Evolutionary conservation across 202 grass and related monocot species (phyloP).

Genomic region (Cymbopogon flexuosus): DNA sequence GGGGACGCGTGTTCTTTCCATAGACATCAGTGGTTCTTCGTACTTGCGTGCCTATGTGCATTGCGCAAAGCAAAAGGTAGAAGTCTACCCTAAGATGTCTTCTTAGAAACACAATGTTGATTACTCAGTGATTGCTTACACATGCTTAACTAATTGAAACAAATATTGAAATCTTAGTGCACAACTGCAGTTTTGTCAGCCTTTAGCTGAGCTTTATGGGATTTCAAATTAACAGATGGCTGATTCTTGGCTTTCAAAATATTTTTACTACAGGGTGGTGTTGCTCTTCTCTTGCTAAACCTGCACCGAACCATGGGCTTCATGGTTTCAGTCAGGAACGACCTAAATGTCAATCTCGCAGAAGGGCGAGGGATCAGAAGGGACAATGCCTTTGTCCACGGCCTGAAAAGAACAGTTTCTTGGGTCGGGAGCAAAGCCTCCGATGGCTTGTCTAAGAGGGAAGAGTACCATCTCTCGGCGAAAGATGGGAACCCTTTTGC

Average conservation of each 20-base stretch:
- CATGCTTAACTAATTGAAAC: neutral
- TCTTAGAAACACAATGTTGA: neutral
- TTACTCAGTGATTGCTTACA: neutral
- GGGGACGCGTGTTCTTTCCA: slow-evolving; percentile 77
- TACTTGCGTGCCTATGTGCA: slow-evolving; percentile 82
- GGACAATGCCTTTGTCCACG: slow-evolving; percentile 49
- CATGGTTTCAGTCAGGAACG: slow-evolving; percentile 76
- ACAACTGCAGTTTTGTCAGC: neutral
- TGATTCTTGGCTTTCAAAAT: neutral
- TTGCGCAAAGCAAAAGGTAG: slow-evolving; percentile 78
- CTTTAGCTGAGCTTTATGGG: neutral
- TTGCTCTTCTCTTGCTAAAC: slow-evolving; percentile 84
- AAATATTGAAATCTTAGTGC: neutral
- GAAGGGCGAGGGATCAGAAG: slow-evolving; percentile 57
- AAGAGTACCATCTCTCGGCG: slow-evolving; percentile 75
- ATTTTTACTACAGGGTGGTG: slow-evolving; percentile 43
- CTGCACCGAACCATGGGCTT: slow-evolving; percentile 60
- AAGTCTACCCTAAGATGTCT: neutral
- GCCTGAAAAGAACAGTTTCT: slow-evolving; percentile 72
- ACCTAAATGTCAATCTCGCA: slow-evolving; percentile 58
- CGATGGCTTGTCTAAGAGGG: slow-evolving; percentile 56
- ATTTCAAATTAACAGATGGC: neutral
- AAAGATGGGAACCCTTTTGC: slow-evolving; percentile 50
- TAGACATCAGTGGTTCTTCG: slow-evolving; percentile 62
- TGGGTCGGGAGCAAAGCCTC: slow-evolving; percentile 88